phyloP scores from a whole-genome alignment of 805 yeast species.

The Candida namnaoensis region DNA sequence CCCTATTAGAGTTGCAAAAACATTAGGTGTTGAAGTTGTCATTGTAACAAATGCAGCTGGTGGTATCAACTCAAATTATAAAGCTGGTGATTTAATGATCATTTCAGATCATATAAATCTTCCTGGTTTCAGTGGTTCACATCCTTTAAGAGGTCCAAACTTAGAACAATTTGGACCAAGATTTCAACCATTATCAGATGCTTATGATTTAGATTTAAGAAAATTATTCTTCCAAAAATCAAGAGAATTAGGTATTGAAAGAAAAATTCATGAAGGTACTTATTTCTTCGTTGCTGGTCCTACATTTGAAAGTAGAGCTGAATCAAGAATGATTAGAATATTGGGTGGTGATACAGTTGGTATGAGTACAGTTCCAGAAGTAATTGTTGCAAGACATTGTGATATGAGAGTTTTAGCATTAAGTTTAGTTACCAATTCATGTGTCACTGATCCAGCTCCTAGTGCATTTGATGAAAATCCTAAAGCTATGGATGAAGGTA shows the following conservation, averaged over 20 bases:
- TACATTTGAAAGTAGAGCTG: constrained; percentile 89
- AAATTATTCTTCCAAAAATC: constrained; percentile 49
- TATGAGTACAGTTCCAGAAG: constrained; percentile 98
- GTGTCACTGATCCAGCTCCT: constrained; percentile 62
- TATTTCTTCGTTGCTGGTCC: constrained; percentile 89
- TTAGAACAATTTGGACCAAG: constrained; percentile 76
- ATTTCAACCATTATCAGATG: constrained; percentile 82
- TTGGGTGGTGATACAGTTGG: constrained; percentile 94
- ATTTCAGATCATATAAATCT: constrained; percentile 82
- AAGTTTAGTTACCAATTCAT: constrained; percentile 79
- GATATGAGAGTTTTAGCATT: constrained; percentile 79
- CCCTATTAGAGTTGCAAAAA: constrained; percentile 70
- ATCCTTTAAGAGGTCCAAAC: constrained; percentile 85
- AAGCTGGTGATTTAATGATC: constrained; percentile 88
- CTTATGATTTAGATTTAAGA: constrained; percentile 72
- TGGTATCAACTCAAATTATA: constrained; percentile 58
- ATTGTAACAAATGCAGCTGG: constrained; percentile 97
- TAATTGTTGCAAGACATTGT: constrained; percentile 82
- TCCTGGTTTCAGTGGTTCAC: constrained; percentile 85
- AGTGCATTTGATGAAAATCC: constrained; percentile 52
- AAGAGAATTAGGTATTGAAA: constrained; percentile 32
- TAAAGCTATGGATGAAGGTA: constrained; percentile 52
- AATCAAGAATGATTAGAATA: constrained; percentile 60
- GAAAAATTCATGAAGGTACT: constrained; percentile 78
- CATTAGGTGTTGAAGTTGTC: constrained; percentile 51